phyloP scores from a whole-genome alignment of 2,329 filamentous ascomycete genomes.

The Tolypocladium guangdongense region DNA sequence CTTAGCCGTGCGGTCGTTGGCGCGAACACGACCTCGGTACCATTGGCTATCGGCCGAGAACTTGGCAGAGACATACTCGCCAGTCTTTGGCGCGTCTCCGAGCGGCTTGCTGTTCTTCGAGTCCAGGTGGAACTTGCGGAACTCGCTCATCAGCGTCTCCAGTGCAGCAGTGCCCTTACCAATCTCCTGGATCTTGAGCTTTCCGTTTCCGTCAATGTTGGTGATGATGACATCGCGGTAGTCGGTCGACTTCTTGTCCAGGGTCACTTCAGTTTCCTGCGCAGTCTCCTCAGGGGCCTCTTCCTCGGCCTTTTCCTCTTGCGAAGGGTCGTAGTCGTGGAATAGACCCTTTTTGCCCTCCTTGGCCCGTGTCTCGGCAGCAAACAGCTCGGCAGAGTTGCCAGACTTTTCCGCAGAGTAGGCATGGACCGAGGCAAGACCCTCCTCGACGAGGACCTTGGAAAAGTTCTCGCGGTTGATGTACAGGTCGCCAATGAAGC shows the following conservation, averaged over 20 bases:
- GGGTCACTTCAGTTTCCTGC: conserved; percentile 38
- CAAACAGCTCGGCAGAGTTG: conserved; percentile 76
- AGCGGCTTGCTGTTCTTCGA: conserved; percentile 68
- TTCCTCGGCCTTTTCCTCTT: conserved; percentile 54
- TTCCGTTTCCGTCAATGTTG: conserved; percentile 72
- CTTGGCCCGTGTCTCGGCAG: conserved; percentile 82
- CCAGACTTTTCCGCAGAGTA: conserved; percentile 96
- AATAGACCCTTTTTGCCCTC: conserved; percentile 79
- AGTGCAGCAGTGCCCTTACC: conserved; percentile 77
- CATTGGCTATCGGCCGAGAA: conserved; percentile 85
- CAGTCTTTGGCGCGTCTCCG: conserved; percentile 70
- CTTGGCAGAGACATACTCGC: conserved; percentile 82
- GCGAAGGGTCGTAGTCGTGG: conserved; percentile 87
- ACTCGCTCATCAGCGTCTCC: conserved; percentile 79
- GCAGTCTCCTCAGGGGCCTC: conserved; percentile 38
- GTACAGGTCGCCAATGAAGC: conserved; percentile 91
- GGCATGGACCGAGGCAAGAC: conserved; percentile 79
- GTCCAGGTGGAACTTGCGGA: conserved; percentile 83
- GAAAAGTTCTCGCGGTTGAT: conserved; percentile 94
- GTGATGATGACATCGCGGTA: conserved; percentile 93
- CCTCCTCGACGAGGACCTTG: conserved; percentile 87
- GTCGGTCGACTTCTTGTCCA: conserved; percentile 61
- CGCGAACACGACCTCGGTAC: conserved; percentile 85
- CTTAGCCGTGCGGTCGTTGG: conserved; percentile 86
- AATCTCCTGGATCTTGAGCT: conserved; percentile 84